Evolutionary conservation across 2,329 filamentous ascomycete genomes (phyloP), one percentile per base, ranked within the genome.

Genomic region (Aureobasidium sp.): DNA sequence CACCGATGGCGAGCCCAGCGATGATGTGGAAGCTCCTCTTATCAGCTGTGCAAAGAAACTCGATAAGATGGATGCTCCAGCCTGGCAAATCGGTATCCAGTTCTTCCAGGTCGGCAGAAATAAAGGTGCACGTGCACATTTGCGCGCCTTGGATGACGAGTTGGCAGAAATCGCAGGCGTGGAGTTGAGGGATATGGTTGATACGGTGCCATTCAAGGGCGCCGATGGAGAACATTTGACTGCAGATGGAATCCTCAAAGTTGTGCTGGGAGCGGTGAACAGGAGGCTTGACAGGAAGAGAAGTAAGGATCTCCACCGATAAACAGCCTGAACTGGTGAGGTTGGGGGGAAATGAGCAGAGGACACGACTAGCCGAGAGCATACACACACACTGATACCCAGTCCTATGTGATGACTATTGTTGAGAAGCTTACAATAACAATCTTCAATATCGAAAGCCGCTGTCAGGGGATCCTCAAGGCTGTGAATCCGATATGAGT

Each of bases 81-180:
- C 86, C 0, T 89, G 89, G 79, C 94, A 97, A 76, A 79, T 97
- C 9, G 93, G 93, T 37, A 85, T 97, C 62, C 93, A 97, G 73
- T 97, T 97, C 78, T 96, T 97, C 79, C 93, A 97, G 75, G 89
- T 97, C 48, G 93, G 94, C 62, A 81, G 83, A 54, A 90, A 96
- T 67, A 70, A 76, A 0, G 77, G 74, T 0, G 93, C 92, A 0
- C 79, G 80, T 1, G 74, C 79, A 66, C 85, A 87, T 61, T 78
- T 97, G 42, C 77, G 82, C 67, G 80, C 86, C 50, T 79, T 97
- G 8, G 93, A 97, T 70, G 89, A 97, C 71, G 82, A 82, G 3
- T 75, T 94, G 39, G 77, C 75, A 1, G 78, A 81, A 45, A 69
- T 82, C 33, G 69, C 75, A n/a, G 76, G 79, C 29, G 76, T 80